Base-by-base conservation (phyloP, 495 filamentous ascomycete genomes). In the Xylaria venustula region DNA sequence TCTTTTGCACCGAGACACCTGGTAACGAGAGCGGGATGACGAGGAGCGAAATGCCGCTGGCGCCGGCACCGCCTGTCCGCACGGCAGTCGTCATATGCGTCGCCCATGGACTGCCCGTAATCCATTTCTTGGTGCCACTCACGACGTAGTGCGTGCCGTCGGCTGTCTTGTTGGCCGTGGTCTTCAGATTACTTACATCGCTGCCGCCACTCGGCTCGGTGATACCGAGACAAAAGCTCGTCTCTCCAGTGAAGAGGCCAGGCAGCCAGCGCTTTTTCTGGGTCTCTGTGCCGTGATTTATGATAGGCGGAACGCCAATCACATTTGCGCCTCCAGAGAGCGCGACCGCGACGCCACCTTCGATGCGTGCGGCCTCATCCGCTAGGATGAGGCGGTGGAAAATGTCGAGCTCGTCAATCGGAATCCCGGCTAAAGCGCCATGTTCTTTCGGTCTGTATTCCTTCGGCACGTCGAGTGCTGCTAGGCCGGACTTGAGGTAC, bases 41-140 rank as follows among this genome's bases (percentile, higher is more conserved):
- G 5, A 85, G 73, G 36, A 82, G 65, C 30, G 78, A 81, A 42
- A 85, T 79, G 4, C 83, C 83, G 46, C 63, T 55, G 41, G 61
- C 63, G 11, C 82, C 82, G 9, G 77, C 61, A 0, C 78, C 80
- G 23, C 82, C 80, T 7, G 87, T 89, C 20, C 78, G 78, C 61
- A 87, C 88, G 22, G 81, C 87, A 0, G 80, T 81, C 12, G 87
- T 85, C 65, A 87, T 88, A 69, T 87, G 87, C 62, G 87, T 83
- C 25, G 79, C 75, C 65, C 80, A 89, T 74, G 81, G 85, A 56
- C 85, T 86, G 65, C 88, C 88, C 4, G 87, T 90, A 68, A 88
- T 88, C 86, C 86, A 88, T 71, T 88, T 88, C 76, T 89, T 89
- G 46, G 84, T 86, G 46, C 87, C 87, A 58, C 85, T 87, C 26